These are phyloP conservation scores for Phaseolus coccineus DNA, from an alignment of 331 rosid species.

Conservation along the genomic window DNA sequence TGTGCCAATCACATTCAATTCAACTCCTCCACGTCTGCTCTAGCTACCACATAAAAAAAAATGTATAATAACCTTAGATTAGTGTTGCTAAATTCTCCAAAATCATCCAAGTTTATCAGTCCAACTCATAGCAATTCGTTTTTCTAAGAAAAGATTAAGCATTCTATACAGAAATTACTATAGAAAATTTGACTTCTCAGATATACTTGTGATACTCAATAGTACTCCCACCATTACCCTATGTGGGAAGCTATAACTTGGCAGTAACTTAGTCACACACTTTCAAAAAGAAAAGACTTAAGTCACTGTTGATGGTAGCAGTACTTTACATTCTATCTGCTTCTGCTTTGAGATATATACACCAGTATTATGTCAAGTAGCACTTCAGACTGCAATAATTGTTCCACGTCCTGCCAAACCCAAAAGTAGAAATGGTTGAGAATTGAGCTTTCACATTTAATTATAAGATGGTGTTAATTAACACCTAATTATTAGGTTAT, in stretches of 20 bases:
- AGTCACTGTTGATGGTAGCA: neutral
- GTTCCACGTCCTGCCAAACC: conserved; percentile 19
- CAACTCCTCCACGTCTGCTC: conserved; percentile 25
- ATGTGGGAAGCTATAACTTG: conserved; percentile 5
- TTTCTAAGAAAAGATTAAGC: neutral
- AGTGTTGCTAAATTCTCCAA: neutral
- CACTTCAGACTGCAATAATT: conserved; percentile 1
- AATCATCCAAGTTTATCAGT: neutral
- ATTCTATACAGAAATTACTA: neutral
- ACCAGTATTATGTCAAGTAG: conserved; percentile 2
- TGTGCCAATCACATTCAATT: conserved; percentile 44
- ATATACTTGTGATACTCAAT: neutral
- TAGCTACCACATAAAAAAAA: conserved; percentile 31
- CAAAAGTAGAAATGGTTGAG: conserved; percentile 24
- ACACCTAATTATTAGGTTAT: neutral
- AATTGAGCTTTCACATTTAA: conserved; percentile 7
- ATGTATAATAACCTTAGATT: neutral
- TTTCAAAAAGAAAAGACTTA: no score
- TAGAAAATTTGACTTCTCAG: neutral
- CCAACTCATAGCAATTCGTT: neutral
- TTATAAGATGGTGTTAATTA: neutral
- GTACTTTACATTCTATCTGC: neutral
- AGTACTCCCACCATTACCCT: neutral
- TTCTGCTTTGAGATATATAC: neutral
- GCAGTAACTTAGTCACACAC: neutral